Conservation (phyloP, 352 stramenopile genomes). For the Phytophthora pistaciae region DNA sequence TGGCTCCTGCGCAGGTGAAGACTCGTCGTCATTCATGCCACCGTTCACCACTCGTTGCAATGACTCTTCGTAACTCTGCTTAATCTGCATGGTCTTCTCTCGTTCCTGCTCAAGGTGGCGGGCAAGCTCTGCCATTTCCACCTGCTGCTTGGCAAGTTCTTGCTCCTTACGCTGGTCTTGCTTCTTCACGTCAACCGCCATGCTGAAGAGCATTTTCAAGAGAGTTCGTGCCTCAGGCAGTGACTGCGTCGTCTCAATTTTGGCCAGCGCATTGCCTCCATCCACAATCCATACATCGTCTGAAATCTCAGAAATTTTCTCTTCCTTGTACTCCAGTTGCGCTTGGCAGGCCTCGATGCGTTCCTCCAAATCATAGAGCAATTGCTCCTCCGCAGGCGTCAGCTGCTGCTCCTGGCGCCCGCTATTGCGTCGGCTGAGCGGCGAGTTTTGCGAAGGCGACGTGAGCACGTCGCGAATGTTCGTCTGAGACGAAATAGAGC, state of each 20-base stretch:
- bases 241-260: constrained; percentile 87
- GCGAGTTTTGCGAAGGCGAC: constrained; percentile 67
- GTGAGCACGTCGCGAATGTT: constrained; percentile 87
- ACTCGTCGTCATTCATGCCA: constrained; percentile 17
- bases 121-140: constrained; percentile 74
- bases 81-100: constrained; percentile 80
- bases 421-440: constrained; percentile 54
- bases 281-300: constrained; percentile 59
- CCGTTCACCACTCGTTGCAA: constrained; percentile 77
- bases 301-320: constrained; percentile 87
- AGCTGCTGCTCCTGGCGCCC: constrained; percentile 57
- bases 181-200: constrained; percentile 90
- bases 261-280: constrained; percentile 58
- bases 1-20: constrained; percentile 35
- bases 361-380: constrained; percentile 87
- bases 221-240: constrained; percentile 84
- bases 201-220: constrained; percentile 87
- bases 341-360: constrained; percentile 88
- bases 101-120: constrained; percentile 75
- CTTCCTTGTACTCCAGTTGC: constrained; percentile 90
- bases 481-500: constrained; percentile 62
- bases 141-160: constrained; percentile 76
- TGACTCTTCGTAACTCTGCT: constrained; percentile 86
- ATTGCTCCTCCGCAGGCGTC: constrained; percentile 82
- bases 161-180: constrained; percentile 86